Evolutionary conservation across 805 yeast genomes (phyloP).

Genomic region (Kluyveromyces nonfermentans): DNA sequence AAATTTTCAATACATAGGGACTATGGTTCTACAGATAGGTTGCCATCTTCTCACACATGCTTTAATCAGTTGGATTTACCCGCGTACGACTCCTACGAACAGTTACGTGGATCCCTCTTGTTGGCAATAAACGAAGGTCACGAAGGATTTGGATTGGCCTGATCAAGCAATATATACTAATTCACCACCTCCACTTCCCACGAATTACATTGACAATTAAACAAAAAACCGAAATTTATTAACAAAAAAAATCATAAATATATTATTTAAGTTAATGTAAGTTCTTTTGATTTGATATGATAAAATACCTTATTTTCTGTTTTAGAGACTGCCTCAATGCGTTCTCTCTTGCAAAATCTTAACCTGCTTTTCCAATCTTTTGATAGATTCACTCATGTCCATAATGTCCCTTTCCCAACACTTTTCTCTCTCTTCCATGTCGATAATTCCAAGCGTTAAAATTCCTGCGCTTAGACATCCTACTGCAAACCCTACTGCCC

Average conservation of each 20-base stretch:
- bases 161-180: neutral
- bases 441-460: conserved; percentile 6
- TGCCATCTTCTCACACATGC: conserved; percentile 95
- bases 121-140: conserved; percentile 89
- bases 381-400: conserved; percentile 6
- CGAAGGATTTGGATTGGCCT: conserved; percentile 75
- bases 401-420: conserved; percentile 7
- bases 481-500: conserved; percentile 5
- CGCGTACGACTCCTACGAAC: conserved; percentile 81
- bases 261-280: too few species aligned
- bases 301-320: too few species aligned
- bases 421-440: conserved; percentile 6
- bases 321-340: neutral
- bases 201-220: too few species aligned
- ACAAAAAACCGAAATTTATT: too few species aligned
- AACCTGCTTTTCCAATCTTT: conserved; percentile 7
- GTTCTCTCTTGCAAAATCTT: conserved; percentile 5
- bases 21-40: conserved; percentile 72
- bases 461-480: conserved; percentile 6
- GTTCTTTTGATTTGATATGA: too few species aligned
- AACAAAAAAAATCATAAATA: too few species aligned
- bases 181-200: too few species aligned
- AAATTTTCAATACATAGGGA: conserved; percentile 87
- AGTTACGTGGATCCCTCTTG: conserved; percentile 68
- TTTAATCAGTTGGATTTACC: conserved; percentile 93